Base-by-base conservation (phyloP, 2,329 filamentous ascomycete species). In the Coniochaeta sp. region DNA sequence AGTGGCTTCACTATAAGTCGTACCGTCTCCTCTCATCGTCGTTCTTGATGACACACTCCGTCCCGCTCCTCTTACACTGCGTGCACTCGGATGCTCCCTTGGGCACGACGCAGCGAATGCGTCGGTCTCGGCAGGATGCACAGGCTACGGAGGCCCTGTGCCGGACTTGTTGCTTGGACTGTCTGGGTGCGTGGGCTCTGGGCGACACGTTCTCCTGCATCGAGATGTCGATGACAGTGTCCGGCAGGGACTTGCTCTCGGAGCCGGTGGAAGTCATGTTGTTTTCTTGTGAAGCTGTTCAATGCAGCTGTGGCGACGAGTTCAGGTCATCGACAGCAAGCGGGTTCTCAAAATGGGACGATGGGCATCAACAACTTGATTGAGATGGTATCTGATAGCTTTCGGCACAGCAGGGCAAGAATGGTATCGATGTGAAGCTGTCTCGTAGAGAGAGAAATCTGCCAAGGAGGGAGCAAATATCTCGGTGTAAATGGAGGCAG, bases 1-100 rank as follows among this genome's bases (percentile, higher is more conserved):
- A 19, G 28, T 22, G 17, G 9, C 26, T 70, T 12, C 3, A n/a
- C 17, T 40, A n/a, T 40, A 19, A 75, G 44, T n/a, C n/a, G n/a
- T 66, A 82, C 81, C 80, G 73, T 69, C 81, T 71, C 47, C 81
- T 72, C 67, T 84, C 81, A 67, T 84, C 81, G 62, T 84, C 81
- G 63, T 84, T 81, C 65, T 80, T 82, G 65, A 84, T 84, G 59
- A 84, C 71, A 63, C 81, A 84, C 55, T 78, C 73, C 12, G 77
- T 74, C 17, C 78, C 80, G 2, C 78, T 75, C 59, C 79, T 73
- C 64, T 78, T 78, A 67, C 81, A 84, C 62, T 83, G 80, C 22
- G 75, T 78, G 67, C 81, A 84, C 61, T 76, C 75, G 10, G 71
- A 71, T 61, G 81, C 75, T 14, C 80, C 81, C 47, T 79, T 74